Evolutionary conservation across 148 eudicot species (phyloP), one percentile per base, ranked within the genome.

Genomic region (Camellia granthamiana): DNA sequence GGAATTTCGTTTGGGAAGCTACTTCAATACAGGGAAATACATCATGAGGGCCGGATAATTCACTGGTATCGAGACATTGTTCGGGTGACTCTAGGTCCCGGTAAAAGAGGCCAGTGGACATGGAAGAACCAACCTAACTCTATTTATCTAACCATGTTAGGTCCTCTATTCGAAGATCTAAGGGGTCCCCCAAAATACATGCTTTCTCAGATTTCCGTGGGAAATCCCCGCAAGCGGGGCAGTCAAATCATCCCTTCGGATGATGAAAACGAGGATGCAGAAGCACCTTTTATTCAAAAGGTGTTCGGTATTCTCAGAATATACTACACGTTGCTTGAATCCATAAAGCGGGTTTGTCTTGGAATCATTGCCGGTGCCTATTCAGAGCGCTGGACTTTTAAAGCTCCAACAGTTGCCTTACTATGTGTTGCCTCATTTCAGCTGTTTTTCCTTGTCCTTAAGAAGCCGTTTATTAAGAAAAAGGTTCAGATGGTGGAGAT

Each of bases 131-230:
- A 83, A 65, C 75, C 84, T 16, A 80, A 84, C 77, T 89, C 92
- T 3, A 58, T 65, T 18, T 75, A 79, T 78, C 78, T 92, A 52
- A 83, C 91, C 47, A 92, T 81, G 73, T 82, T 89, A 7, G 99
- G 98, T 13, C 98, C 99, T 47, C 81, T 96, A 15, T 96, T 96
- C 42, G 98, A 96, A 83, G 99, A 96, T 75, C 90, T 96, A 44
- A 85, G 99, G 79, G 99, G 99, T 10, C 99, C 99, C 0, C 98
- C 98, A n/a, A 92, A 91, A 81, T 96, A 96, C 86, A 96, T 96
- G 97, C 94, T 96, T 44, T 90, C 98, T 7, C 95, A 91, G 81
- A 88, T 94, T 75, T 64, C 92, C 6, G 83, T 80, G 44, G 88
- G 90, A 38, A 83, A 52, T 81, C 16, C 76, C 0, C 85, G 55